Evolutionary conservation across 164 flowering plant genomes (phyloP), one percentile per base, ranked within the genome.

Genomic region (Protea cynaroides): DNA sequence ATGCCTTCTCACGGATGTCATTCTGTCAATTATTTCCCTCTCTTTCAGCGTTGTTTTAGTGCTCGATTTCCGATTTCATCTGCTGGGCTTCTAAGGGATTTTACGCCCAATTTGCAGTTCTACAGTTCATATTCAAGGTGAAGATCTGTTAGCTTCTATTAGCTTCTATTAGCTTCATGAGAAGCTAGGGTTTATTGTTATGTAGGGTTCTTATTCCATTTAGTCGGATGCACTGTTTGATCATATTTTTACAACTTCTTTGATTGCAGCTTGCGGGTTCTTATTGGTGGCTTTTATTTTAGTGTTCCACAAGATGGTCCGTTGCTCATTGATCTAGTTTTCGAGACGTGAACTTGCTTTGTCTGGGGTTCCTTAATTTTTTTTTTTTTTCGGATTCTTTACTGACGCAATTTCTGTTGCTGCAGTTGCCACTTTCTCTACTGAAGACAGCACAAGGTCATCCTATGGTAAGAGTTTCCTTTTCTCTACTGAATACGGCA

Each of bases 361-460:
- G 9, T 23, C 38, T 7, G 14, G 0, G 0, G 11, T 55, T 18
- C 44, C 8, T 62, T 19, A 14, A 5, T 18, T 8, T 12, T 50
- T 21, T 19, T 60, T 40, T 8, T 40, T 6, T 40, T 40, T 40
- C 8, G 46, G 46, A 9, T 40, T 0, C 1, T 40, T 12, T 13
- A 34, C 59, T 64, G 9, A n/a, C 37, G 47, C 34, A 1, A 9
- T 66, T 15, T 47, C 49, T 25, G 38, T 51, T 13, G 21, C 53
- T 75, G 68, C 84, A 92, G 98, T 90, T 92, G 68, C 98, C 96
- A 19, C 89, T 92, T 61, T 90, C 98, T 25, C 71, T 92, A 23
- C 83, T 92, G 19, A 92, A 92, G 83, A 86, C 93, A 3, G 90
- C 98, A 8, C 96, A 92, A 77, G 96, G 96, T 50, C 98, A 92